phyloP scores from a whole-genome alignment of 805 yeast genomes.

The Metschnikowia shivogae region DNA sequence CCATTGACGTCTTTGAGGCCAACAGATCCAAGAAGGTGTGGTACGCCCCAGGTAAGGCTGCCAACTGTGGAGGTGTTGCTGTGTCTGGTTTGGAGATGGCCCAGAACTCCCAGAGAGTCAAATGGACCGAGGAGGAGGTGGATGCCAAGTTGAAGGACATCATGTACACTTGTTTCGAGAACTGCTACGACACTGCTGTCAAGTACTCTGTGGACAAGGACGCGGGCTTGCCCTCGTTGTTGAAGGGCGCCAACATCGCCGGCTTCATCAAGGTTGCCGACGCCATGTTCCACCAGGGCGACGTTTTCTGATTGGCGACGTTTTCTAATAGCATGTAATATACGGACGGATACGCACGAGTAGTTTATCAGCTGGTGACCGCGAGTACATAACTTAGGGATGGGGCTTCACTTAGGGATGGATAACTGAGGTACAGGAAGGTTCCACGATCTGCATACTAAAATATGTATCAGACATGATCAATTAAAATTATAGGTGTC shows the following conservation, averaged over 20 bases:
- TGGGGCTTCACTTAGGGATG: too few species aligned
- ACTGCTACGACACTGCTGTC: constrained; percentile 84
- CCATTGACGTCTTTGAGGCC: constrained; percentile 90
- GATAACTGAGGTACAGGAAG: too few species aligned
- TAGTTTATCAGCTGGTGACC: not conserved
- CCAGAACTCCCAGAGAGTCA: constrained; percentile 92
- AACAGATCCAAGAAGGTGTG: constrained; percentile 69
- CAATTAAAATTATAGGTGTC: too few species aligned
- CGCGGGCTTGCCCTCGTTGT: constrained; percentile 80
- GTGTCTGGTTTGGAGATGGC: constrained; percentile 99
- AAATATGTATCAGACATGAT: too few species aligned
- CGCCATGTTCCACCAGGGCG: constrained; percentile 98
- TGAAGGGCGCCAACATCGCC: constrained; percentile 98
- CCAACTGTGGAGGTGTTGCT: constrained; percentile 99
- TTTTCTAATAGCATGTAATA: constrained; percentile 24
- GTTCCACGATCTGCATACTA: too few species aligned
- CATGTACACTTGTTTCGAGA: constrained; percentile 89
- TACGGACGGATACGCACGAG: not conserved
- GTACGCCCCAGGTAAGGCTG: constrained; percentile 99
- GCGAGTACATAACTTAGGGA: too few species aligned
- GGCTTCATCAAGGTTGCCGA: constrained; percentile 98
- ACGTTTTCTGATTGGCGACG: constrained; percentile 78
- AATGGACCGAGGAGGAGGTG: constrained; percentile 91
- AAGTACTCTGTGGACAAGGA: constrained; percentile 71
- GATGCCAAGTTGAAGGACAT: constrained; percentile 86